These are phyloP conservation scores for Grosmannia clavigera DNA, from an alignment of 2,329 filamentous ascomycete genomes.

Conservation along the genomic window DNA sequence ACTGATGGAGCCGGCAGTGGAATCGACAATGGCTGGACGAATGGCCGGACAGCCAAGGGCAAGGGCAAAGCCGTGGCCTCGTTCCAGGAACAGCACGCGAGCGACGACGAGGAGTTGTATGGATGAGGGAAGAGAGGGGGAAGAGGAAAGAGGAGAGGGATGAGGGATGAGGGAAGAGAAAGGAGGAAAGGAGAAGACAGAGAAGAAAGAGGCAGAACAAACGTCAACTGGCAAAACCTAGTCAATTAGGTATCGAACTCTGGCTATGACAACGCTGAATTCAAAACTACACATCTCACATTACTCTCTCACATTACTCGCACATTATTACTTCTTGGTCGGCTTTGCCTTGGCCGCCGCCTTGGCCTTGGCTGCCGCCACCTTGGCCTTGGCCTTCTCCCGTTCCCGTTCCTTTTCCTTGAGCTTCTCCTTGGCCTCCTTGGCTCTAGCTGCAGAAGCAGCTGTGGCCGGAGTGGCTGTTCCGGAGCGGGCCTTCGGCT, in stretches of 20 bases:
- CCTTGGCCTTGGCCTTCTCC: not conserved
- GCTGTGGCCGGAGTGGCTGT: not conserved
- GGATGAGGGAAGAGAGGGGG: conserved; percentile 16
- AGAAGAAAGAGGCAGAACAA: not conserved
- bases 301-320: not conserved
- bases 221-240: too few species aligned
- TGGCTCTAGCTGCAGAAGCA: not conserved
- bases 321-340: not conserved
- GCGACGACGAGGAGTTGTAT: conserved; percentile 46
- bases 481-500: not conserved
- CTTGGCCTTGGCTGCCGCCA: not conserved
- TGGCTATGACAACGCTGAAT: too few species aligned
- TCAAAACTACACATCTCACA: too few species aligned
- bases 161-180: not conserved
- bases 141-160: not conserved
- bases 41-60: conserved; percentile 3
- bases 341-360: not conserved
- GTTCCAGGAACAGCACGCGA: conserved; percentile 41
- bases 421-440: not conserved
- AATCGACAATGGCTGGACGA: not conserved
- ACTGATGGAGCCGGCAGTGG: not conserved
- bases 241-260: too few species aligned
- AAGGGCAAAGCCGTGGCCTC: conserved; percentile 35
- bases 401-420: not conserved
- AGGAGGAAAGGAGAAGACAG: not conserved